Percentiles rank a stretch among this genome's conserved stretches.
Conservation (phyloP, 2,329 filamentous ascomycete species). For the Epichloe scottii region DNA sequence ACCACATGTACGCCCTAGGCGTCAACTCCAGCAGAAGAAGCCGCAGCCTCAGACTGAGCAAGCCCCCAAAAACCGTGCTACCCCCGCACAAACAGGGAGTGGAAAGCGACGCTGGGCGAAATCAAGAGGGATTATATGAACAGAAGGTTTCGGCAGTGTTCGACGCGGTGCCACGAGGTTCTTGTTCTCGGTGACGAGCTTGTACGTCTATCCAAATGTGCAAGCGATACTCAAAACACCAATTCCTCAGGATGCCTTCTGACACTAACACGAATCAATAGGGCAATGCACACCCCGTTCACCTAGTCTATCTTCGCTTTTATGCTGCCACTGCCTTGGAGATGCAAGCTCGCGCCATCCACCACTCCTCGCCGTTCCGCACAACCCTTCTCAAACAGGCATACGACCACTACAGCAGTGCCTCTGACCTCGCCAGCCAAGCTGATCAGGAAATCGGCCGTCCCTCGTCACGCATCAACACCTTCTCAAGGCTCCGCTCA, state of each 20-base stretch:
- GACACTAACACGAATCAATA: constrained; percentile 2
- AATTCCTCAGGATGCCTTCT: background rate
- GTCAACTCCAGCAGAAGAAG: background rate
- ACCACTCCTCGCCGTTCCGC: constrained; percentile 32
- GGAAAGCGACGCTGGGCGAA: constrained; percentile 37
- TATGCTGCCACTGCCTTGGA: constrained; percentile 50
- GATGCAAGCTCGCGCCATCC: constrained; percentile 38
- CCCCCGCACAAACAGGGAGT: constrained; percentile 33
- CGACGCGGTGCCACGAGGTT: constrained; percentile 39
- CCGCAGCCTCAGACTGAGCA: background rate
- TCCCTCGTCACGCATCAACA: constrained; percentile 25
- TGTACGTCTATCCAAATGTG: constrained; percentile 21
- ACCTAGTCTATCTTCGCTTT: constrained; percentile 47
- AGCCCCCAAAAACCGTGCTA: background rate
- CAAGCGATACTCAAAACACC: background rate
- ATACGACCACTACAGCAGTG: constrained; percentile 36
- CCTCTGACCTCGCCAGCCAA: constrained; percentile 31
- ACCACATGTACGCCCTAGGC: too few species aligned
- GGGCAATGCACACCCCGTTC: constrained; percentile 35
- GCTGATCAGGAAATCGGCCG: constrained; percentile 31
- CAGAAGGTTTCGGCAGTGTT: constrained; percentile 40
- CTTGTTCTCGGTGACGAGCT: constrained; percentile 33
- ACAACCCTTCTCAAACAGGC: constrained; percentile 37
- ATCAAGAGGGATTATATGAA: constrained; percentile 41
- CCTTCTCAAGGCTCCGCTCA: constrained; percentile 30